A percentile compares a stretch with the other conserved stretches of the same genome.
These are phyloP conservation scores for Teunomyces aglyptinius DNA, from an alignment of 805 yeast species.

Conservation along the genomic window DNA sequence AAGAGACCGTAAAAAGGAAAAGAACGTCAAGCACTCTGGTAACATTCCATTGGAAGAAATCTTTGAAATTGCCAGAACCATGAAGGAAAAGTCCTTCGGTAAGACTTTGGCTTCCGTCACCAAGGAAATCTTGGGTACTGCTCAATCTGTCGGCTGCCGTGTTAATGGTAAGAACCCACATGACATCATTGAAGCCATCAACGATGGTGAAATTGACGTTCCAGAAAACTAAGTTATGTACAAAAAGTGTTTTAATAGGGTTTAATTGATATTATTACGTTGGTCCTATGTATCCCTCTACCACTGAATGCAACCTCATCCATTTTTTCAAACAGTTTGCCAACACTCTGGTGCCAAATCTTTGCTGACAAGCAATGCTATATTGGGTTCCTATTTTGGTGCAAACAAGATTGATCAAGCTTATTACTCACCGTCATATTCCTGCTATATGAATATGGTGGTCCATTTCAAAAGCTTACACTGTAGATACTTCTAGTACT, in stretches of 20 bases:
- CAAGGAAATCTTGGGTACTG: constrained; percentile 99
- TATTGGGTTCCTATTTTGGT: constrained; percentile 20
- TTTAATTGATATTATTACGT: constrained; percentile 15
- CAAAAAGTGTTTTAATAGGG: constrained; percentile 39
- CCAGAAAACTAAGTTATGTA: constrained; percentile 67
- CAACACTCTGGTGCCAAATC: constrained; percentile 20
- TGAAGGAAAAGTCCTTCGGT: constrained; percentile 98
- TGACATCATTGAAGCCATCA: constrained; percentile 96
- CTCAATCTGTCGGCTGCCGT: constrained; percentile 99
- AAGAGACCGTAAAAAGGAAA: constrained; percentile 99
- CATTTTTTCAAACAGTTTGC: constrained; percentile 10
- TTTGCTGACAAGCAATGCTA: constrained; percentile 6
- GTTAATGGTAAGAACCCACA: constrained; percentile 99
- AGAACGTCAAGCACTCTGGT: constrained; percentile 99
- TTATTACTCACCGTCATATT: constrained; percentile 20
- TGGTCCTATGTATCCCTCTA: constrained; percentile 1
- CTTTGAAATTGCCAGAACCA: constrained; percentile 94
- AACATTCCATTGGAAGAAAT: constrained; percentile 97
- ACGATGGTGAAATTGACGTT: constrained; percentile 96
- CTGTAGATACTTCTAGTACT: background rate
- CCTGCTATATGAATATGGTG: constrained; percentile 7
- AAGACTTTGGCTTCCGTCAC: constrained; percentile 94
- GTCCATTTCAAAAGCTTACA: constrained; percentile 14
- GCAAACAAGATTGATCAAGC: constrained; percentile 16
- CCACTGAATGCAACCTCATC: constrained; percentile 1